Conservation (phyloP, 73 alveolate species). For the Tetrahymena elliotti region DNA sequence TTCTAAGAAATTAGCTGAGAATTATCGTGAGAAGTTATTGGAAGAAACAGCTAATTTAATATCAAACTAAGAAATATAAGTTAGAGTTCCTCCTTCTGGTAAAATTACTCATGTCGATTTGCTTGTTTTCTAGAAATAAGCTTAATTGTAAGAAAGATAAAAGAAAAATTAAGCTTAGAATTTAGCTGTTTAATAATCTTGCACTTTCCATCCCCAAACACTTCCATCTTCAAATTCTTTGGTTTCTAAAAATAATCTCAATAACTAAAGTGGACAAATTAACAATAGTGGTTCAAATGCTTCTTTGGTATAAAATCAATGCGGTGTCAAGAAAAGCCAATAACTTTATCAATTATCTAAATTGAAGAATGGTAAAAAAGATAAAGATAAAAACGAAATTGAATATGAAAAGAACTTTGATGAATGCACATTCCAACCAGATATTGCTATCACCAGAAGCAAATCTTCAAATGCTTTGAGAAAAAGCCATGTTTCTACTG, state of each 20-base stretch:
- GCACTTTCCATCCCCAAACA: slow-evolving; percentile 29
- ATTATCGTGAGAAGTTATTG: slow-evolving; percentile 24
- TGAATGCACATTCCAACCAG: slow-evolving; percentile 43
- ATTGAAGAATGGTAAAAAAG: slow-evolving; percentile 12
- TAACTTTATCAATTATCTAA: slow-evolving; percentile 22
- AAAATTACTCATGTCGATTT: slow-evolving; percentile 39
- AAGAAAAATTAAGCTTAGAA: slow-evolving; percentile 5
- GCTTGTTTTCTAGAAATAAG: slow-evolving; percentile 20
- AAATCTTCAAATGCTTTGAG: neutral
- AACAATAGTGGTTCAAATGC: neutral
- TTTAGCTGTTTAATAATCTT: neutral
- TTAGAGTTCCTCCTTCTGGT: slow-evolving; percentile 20
- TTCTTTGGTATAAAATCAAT: neutral
- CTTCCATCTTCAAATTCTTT: neutral
- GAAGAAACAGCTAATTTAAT: slow-evolving; percentile 35
- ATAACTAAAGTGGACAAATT: neutral
- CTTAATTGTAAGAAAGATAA: slow-evolving; percentile 7
- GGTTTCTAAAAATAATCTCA: neutral
- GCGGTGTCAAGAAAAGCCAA: neutral
- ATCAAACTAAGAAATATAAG: slow-evolving; percentile 21
- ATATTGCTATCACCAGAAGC: neutral
- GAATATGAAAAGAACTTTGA: slow-evolving; percentile 35
- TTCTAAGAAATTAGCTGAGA: slow-evolving; percentile 20
- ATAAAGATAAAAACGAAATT: slow-evolving; percentile 21
- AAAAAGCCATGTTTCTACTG: neutral